Evolutionary conservation across 805 yeast species (phyloP).

Genomic region (Debaryomyces castellii): DNA sequence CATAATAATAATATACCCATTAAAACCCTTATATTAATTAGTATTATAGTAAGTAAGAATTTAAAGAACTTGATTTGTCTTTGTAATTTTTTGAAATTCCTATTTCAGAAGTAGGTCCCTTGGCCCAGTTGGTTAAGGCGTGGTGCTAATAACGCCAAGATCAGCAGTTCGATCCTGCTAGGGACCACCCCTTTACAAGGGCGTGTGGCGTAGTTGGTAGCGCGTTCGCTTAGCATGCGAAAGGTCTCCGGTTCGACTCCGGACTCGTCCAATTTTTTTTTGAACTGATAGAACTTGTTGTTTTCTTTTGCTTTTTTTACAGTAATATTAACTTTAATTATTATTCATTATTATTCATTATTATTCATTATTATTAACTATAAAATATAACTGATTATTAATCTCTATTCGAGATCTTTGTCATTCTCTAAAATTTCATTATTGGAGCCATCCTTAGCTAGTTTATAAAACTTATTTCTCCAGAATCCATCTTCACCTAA

Average conservation of each 20-base stretch:
- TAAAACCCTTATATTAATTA: no score
- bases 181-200: slow-evolving; percentile 54
- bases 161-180: slow-evolving; percentile 89
- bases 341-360: neutral
- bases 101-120: slow-evolving; percentile 36
- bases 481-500: slow-evolving; percentile 71
- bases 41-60: no score
- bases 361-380: neutral
- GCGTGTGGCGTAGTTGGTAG: slow-evolving; percentile 53
- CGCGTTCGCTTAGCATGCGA: slow-evolving; percentile 51
- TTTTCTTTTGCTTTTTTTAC: neutral
- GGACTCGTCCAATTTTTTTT: slow-evolving; percentile 37
- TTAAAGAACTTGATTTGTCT: no score
- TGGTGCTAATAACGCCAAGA: slow-evolving; percentile 59
- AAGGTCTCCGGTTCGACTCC: slow-evolving; percentile 50
- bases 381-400: neutral
- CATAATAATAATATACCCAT: no score
- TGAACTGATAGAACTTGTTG: neutral
- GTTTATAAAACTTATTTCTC: slow-evolving; percentile 56
- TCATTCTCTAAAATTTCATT: neutral
- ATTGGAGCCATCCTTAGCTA: slow-evolving; percentile 12
- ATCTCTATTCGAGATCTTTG: neutral
- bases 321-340: neutral
- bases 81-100: no score
- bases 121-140: slow-evolving; percentile 57